Evolutionary conservation across 345 rosid species (phyloP), one percentile per base, ranked within the genome.

Genomic region (Euphorbia tirucalli): DNA sequence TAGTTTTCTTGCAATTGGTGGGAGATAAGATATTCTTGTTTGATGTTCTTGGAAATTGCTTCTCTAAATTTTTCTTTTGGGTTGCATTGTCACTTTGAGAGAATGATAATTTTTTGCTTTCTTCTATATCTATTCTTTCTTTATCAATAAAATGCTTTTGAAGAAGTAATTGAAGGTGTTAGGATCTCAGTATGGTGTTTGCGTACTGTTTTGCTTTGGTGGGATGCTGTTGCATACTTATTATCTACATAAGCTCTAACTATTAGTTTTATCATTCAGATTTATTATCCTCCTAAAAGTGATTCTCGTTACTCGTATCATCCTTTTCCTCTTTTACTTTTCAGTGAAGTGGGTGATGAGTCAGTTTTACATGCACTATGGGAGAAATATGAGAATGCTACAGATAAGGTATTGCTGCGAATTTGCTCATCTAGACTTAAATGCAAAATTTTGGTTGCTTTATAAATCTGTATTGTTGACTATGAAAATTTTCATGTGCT

Each of bases 321-420:
- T 37, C 13, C 32, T 70, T 8, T 58, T 21, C 3, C 28, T 4
- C 21, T 57, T 72, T 76, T 72, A 44, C 61, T 64, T 70, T 7
- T 35, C 80, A 88, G 90, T 74, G 90, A 86, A 73, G 85, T 63
- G 24, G 86, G 89, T 50, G 86, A 85, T 61, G 85, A 87, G 74
- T 83, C 78, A 62, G 71, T 84, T 77, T 75, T 89, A 70, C 83
- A 71, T 68, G 69, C 84, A 15, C 71, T 87, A 41, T 89, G 93
- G 93, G 81, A 75, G 82, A 85, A 84, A 77, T 82, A 77, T 56
- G 83, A 87, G 52, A 78, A 65, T 66, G 78, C 85, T 39, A 64
- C 19, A 50, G 87, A 87, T 70, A 89, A 85, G 93, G 91, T 89
- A 85, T 56, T 46, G 21, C 11, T 9, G 41, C 31, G 18, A 32